These are phyloP conservation scores for Argentina anserina DNA, from an alignment of 306 rosid genomes.

Conservation along the genomic window DNA sequence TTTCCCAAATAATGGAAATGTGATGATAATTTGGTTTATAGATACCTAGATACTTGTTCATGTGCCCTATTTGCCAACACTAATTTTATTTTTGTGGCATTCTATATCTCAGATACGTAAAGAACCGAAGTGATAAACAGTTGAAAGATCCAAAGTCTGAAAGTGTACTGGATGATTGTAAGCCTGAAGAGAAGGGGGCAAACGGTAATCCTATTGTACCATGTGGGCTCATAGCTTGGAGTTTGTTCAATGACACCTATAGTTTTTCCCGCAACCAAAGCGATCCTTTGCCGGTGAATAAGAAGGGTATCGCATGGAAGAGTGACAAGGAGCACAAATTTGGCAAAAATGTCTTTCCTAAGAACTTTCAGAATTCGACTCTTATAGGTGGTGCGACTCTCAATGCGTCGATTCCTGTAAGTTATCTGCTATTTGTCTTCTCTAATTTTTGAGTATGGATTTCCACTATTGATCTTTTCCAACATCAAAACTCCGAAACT, in stretches of 20 bases:
- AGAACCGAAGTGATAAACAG: slow-evolving; percentile 88
- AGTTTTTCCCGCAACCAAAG: slow-evolving; percentile 39
- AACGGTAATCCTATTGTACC: slow-evolving; percentile 67
- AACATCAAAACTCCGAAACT: not conserved
- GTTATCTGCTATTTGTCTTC: slow-evolving; percentile 22
- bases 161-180: slow-evolving; percentile 38
- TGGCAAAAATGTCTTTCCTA: slow-evolving; percentile 79
- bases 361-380: slow-evolving; percentile 72
- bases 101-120: slow-evolving; percentile 64
- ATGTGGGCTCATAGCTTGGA: slow-evolving; percentile 99
- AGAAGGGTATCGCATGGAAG: slow-evolving; percentile 77
- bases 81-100: too few species aligned
- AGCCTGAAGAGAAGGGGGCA: slow-evolving; percentile 55
- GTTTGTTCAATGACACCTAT: slow-evolving; percentile 92
- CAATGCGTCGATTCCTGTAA: slow-evolving; percentile 34
- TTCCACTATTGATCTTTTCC: not conserved
- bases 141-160: slow-evolving; percentile 36
- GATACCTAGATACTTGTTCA: not conserved
- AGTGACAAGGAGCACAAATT: slow-evolving; percentile 92
- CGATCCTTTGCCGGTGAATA: slow-evolving; percentile 46
- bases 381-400: slow-evolving; percentile 61
- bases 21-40: not conserved
- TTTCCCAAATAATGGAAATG: not conserved
- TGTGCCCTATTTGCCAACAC: not conserved
- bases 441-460: slow-evolving; percentile 5